Base-by-base conservation (phyloP, 2,329 filamentous ascomycete genomes). In the Chalaropsis thielavioides region DNA sequence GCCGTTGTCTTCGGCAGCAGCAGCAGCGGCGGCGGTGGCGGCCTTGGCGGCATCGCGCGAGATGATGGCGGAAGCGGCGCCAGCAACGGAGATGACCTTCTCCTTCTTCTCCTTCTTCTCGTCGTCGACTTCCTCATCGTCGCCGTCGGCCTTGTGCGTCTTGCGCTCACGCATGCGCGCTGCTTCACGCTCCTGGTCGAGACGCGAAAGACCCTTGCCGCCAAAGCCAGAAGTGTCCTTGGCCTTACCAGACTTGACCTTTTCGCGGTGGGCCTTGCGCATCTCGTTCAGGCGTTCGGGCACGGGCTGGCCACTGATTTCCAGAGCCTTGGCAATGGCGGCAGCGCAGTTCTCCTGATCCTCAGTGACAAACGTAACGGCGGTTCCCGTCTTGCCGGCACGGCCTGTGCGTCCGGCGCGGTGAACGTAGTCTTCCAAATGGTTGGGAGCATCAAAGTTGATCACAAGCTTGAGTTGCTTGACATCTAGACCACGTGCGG, bases 351-450 rank as follows among this genome's bases (percentile, higher is more conserved):
- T 90, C 72, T 95, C 92, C 74, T 99, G 92, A 59, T 95, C 89
- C 51, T 90, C 87, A 0, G 90, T 95, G 66, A 99, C 79, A 72
- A 97, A 96, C 0, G 94, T 99, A 62, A 99, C 89, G 0, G 94
- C 94, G 46, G 91, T 95, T 68, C 94, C 94, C 24, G 85, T 96
- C 71, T 96, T 95, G 49, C 94, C 94, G 58, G 94, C 94, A 72
- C 94, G 87, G 11, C 94, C 94, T 7, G 94, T 97, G 70, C 94
- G 89, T 60, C 94, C 94, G 64, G 89, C 90, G 68, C 94, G 87
- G 74, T 96, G 94, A 49, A 97, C 92, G 71, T 97, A 97, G 72
- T 97, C 94, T 75, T 99, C 94, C 68, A 96, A 76, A 76, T 97
- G 92, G 71, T 95, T 95, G 0, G 92, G 92, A 0, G 88, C 89